Percentiles rank a stretch among this genome's conserved stretches.
phyloP scores from a whole-genome alignment of 2,329 filamentous ascomycete genomes.

The Fusarium avenaceum region DNA sequence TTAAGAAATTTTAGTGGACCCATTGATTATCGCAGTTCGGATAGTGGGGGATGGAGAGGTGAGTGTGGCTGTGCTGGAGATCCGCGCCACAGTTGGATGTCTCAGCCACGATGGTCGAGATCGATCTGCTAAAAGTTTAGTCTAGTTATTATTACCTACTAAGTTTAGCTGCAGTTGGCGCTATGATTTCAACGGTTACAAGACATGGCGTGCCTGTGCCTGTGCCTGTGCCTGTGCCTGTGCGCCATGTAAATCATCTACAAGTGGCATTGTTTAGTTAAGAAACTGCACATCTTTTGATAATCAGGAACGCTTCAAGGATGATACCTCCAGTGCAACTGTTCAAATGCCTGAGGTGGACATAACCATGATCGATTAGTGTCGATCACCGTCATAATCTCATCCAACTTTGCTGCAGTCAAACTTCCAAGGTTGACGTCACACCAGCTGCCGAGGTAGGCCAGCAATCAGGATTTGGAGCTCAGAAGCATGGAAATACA shows the following conservation, averaged over 20 bases:
- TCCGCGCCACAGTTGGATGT: background rate
- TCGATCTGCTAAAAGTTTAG: slow-evolving; percentile 4
- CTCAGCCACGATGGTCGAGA: slow-evolving; percentile 20
- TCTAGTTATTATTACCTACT: background rate
- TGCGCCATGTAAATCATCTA: slow-evolving; percentile 18
- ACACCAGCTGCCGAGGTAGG: slow-evolving; percentile 37
- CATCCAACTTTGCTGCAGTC: slow-evolving; percentile 36
- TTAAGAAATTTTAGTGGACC: slow-evolving; percentile 48
- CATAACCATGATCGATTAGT: slow-evolving; percentile 30
- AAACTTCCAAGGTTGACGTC: slow-evolving; percentile 45
- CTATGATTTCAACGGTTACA: background rate
- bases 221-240: background rate
- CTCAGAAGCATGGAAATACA: slow-evolving; percentile 42
- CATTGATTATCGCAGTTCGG: slow-evolving; percentile 26
- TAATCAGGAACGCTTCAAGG: slow-evolving; percentile 16
- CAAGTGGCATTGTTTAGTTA: background rate
- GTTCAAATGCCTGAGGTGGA: slow-evolving; percentile 8
- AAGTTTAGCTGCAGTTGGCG: background rate
- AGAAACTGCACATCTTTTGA: slow-evolving; percentile 7
- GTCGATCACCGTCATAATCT: slow-evolving; percentile 47
- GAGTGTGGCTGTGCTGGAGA: slow-evolving; percentile 7
- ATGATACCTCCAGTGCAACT: background rate
- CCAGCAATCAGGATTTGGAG: slow-evolving; percentile 50
- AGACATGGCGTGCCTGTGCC: slow-evolving; percentile 1
- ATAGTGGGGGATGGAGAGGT: slow-evolving; percentile 41